A percentile compares a stretch with the other conserved stretches of the same genome.
Conservation (phyloP, 2,329 filamentous ascomycete genomes). For the Lasiodiplodia sp. region DNA sequence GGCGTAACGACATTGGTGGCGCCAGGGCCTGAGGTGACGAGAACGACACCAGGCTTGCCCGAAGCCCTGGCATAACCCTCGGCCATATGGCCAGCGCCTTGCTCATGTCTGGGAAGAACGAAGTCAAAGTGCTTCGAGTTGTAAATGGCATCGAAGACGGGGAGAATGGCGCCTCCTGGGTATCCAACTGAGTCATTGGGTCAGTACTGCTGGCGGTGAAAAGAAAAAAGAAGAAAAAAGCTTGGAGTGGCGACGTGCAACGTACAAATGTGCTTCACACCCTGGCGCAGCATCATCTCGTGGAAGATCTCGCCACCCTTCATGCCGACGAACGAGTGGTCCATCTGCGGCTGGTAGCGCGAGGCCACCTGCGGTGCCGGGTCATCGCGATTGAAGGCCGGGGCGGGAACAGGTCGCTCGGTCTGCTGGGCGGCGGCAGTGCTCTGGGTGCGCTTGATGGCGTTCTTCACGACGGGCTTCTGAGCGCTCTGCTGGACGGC, state of each 20-base stretch:
- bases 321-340: slow-evolving; percentile 82
- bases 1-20: slow-evolving; percentile 97
- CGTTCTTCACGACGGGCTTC: slow-evolving; percentile 43
- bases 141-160: slow-evolving; percentile 98
- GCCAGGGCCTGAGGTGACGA: slow-evolving; percentile 95
- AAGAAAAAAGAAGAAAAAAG: not conserved
- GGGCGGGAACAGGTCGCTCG: slow-evolving; percentile 52
- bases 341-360: slow-evolving; percentile 57
- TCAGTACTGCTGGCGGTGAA: slow-evolving; percentile 16
- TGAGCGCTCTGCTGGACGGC: slow-evolving; percentile 34
- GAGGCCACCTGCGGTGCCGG: slow-evolving; percentile 54
- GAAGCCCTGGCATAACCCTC: slow-evolving; percentile 94
- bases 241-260: slow-evolving; percentile 39
- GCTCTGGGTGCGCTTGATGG: slow-evolving; percentile 52
- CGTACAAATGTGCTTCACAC: slow-evolving; percentile 93
- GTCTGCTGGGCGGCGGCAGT: slow-evolving; percentile 51
- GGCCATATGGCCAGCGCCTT: slow-evolving; percentile 98
- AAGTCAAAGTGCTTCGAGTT: slow-evolving; percentile 98
- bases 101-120: slow-evolving; percentile 92
- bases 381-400: slow-evolving; percentile 60
- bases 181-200: slow-evolving; percentile 63
- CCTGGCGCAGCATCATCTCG: slow-evolving; percentile 96
- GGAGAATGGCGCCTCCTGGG: slow-evolving; percentile 93
- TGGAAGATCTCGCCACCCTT: slow-evolving; percentile 97
- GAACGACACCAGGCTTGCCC: slow-evolving; percentile 91